These are phyloP conservation scores for Beauveria sp. DNA, from an alignment of 2,329 filamentous ascomycete genomes.

Conservation along the genomic window DNA sequence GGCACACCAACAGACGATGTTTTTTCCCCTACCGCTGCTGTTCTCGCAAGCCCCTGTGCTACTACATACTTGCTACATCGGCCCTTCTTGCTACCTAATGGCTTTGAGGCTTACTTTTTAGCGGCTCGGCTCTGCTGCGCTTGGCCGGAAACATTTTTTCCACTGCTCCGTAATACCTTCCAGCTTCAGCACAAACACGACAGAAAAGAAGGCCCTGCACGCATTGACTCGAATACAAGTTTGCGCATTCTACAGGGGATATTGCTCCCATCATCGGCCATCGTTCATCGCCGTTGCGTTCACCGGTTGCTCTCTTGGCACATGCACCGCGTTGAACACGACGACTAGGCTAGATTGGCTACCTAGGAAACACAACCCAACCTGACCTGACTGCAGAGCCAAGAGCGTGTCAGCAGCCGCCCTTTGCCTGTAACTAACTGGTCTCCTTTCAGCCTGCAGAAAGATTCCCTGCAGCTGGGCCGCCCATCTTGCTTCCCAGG, in stretches of 20 bases:
- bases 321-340: background rate
- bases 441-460: background rate
- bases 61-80: background rate
- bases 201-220: background rate
- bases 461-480: background rate
- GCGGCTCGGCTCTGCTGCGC: constrained; percentile 1
- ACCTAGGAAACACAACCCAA: constrained; percentile 6
- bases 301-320: background rate
- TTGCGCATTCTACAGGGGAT: background rate
- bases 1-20: background rate
- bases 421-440: background rate
- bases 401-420: background rate
- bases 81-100: background rate
- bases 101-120: background rate
- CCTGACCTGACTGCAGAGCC: background rate
- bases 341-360: background rate
- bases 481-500: background rate
- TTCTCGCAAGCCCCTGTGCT: background rate
- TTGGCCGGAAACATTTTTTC: background rate
- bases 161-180: background rate
- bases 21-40: background rate
- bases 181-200: background rate
- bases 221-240: no score
- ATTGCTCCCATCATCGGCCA: background rate
- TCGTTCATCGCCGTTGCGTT: background rate